Base-by-base conservation (phyloP, 1,284 basidiomycete genomes). In the Sanghuangporus sanghuang region DNA sequence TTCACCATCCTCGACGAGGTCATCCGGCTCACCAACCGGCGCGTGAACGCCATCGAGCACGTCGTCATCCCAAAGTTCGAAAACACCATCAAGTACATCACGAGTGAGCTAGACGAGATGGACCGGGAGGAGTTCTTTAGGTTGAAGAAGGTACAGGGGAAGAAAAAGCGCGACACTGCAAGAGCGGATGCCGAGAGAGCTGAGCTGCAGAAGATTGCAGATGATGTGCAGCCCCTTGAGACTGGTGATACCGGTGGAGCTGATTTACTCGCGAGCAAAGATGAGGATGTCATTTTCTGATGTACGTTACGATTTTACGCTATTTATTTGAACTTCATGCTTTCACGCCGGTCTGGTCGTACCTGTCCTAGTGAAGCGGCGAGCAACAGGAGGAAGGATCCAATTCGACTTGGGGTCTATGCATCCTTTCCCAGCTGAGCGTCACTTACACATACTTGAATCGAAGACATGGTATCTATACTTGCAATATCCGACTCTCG, bases 1-100 rank as follows among this genome's bases (percentile, higher is more conserved):
- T 99, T 99, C 79, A 96, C 93, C 62, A 98, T 99, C 69, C 85
- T 99, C 32, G 97, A 99, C 76, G 97, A 99, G 78, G 97, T 99
- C 66, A 99, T 99, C 73, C 89, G 95, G 61, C 95, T 96, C 52
- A 99, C 97, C 35, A 99, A 98, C 76, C 90, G 97, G 53, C 88
- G 97, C 68, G 97, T 99, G 39, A 99, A 99, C 72, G 97, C 97
- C 3, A 97, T 99, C 71, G 97, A 99, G 73, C 95, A 99, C 74
- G 90, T 99, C 69, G 85, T 99, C 71, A 98, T 99, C 64, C 97
- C 97, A 12, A 84, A 90, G 57, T 79, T 99, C 54, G 96, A 98
- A 65, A 98, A 99, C 75, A 99, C 97, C 6, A 95, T 99, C 81
- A 93, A 92, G 71, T 98, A 97, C 75, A 96, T 98, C 73, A 84